Evolutionary conservation across 371 early-diverging fungal genomes (phyloP).

Genomic region (Mortierella sp.): DNA sequence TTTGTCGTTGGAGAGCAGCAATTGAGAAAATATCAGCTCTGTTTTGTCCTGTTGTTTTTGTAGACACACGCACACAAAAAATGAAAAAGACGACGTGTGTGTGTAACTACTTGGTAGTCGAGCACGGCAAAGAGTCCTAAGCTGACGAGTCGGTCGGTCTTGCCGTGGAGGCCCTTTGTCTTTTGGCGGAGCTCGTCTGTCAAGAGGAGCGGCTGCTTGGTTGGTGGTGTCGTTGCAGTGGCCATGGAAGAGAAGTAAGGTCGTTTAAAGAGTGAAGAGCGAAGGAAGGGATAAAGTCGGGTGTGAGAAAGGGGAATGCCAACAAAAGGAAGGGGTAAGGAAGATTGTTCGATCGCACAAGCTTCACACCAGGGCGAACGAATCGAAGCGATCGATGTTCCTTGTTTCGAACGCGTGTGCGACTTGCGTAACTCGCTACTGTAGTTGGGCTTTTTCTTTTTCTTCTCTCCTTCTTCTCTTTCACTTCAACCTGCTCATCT

Average conservation of each 20-base stretch:
- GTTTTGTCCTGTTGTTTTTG: background rate
- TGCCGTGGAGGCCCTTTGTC: constrained; percentile 39
- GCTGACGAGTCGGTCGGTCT: constrained; percentile 41
- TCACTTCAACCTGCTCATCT: background rate
- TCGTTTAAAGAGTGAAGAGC: background rate
- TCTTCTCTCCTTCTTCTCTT: background rate
- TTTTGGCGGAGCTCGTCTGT: constrained; percentile 45
- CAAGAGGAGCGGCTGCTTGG: background rate
- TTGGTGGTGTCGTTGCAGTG: constrained; percentile 2
- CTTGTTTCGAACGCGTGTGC: background rate
- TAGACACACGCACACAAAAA: background rate
- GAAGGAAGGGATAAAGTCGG: background rate
- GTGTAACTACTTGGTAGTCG: constrained; percentile 32
- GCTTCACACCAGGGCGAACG: background rate
- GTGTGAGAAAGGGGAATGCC: too few relatives aligned
- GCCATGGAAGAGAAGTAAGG: background rate
- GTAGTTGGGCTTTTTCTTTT: background rate
- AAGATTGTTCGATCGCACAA: background rate
- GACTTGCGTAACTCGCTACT: background rate
- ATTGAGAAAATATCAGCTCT: background rate
- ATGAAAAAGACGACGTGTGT: background rate
- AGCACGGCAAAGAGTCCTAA: constrained; percentile 47
- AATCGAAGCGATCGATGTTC: background rate
- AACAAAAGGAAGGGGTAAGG: background rate
- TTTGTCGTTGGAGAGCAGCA: background rate